Percentiles rank a stretch among this genome's conserved stretches.
Evolutionary conservation across 2,329 filamentous ascomycete species (phyloP).

Genomic region (Teratosphaeria zuluensis): DNA sequence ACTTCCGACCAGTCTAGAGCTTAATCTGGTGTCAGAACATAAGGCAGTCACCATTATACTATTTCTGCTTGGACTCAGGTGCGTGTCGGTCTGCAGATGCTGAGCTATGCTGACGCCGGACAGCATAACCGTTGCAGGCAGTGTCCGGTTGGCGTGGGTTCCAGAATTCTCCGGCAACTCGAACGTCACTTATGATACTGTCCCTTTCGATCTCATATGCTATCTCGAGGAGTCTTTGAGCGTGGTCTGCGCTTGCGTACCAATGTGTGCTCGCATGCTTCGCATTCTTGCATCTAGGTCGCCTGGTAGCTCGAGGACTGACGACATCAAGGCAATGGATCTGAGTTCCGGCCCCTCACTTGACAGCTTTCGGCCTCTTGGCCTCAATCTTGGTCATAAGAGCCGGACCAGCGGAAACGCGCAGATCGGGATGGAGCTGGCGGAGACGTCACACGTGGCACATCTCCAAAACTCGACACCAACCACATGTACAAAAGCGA

Average conservation of each 20-base stretch:
- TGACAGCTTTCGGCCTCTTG: not conserved
- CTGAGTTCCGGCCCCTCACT: not conserved
- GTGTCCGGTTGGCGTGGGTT: not conserved
- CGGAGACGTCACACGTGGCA: not conserved
- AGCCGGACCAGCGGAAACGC: not conserved
- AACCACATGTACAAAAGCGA: not conserved
- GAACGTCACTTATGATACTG: not conserved
- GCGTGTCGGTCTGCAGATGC: not conserved
- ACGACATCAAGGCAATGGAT: not conserved
- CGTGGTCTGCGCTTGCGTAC: not conserved
- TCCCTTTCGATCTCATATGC: not conserved
- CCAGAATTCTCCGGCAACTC: not conserved
- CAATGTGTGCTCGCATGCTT: not conserved
- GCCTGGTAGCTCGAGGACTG: not conserved
- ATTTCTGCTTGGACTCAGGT: not conserved
- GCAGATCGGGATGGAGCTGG: not conserved
- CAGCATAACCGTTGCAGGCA: not conserved
- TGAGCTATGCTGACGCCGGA: not conserved
- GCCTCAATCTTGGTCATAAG: not conserved
- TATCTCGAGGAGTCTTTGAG: not conserved
- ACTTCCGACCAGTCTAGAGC: not conserved
- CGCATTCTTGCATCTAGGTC: not conserved
- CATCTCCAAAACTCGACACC: not conserved
- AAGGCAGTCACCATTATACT: not conserved
- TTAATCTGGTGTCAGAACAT: not conserved